Percentiles rank a stretch among this genome's conserved stretches.
These are phyloP conservation scores for Beauveria brongniartii DNA, from an alignment of 2,329 filamentous ascomycete species.

Conservation along the genomic window DNA sequence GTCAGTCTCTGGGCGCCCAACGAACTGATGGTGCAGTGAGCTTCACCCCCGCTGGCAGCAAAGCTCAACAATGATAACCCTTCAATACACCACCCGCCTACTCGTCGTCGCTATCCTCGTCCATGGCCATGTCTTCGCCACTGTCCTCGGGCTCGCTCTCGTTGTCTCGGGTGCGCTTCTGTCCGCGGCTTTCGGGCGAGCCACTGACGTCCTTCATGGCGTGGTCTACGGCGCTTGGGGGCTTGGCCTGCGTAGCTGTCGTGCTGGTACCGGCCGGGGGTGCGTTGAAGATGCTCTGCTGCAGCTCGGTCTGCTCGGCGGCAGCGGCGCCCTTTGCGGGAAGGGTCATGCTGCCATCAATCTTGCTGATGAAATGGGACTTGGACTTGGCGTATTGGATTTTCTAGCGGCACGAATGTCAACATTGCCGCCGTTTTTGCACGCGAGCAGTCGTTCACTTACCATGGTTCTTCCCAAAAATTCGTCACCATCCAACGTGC, in stretches of 20 bases:
- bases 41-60: not conserved
- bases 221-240: constrained; percentile 38
- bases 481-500: constrained; percentile 74
- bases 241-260: constrained; percentile 27
- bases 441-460: constrained; percentile 23
- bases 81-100: constrained; percentile 22
- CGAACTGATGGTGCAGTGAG: constrained; percentile 47
- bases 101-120: constrained; percentile 68
- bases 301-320: constrained; percentile 62
- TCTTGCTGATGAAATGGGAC: constrained; percentile 79
- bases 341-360: constrained; percentile 82
- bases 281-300: constrained; percentile 73
- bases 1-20: constrained; percentile 72
- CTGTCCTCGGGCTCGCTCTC: constrained; percentile 55
- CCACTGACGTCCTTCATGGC: constrained; percentile 41
- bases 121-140: constrained; percentile 60
- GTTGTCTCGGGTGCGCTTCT: constrained; percentile 66
- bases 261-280: constrained; percentile 40
- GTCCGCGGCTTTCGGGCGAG: constrained; percentile 47
- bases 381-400: constrained; percentile 87
- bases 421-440: not conserved
- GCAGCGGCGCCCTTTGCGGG: constrained; percentile 46
- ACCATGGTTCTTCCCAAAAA: constrained; percentile 85
- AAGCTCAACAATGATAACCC: constrained; percentile 4
- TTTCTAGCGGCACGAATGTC: constrained; percentile 47